These are phyloP conservation scores for Penicillium lividum DNA, from an alignment of 495 filamentous ascomycete genomes.

Conservation along the genomic window DNA sequence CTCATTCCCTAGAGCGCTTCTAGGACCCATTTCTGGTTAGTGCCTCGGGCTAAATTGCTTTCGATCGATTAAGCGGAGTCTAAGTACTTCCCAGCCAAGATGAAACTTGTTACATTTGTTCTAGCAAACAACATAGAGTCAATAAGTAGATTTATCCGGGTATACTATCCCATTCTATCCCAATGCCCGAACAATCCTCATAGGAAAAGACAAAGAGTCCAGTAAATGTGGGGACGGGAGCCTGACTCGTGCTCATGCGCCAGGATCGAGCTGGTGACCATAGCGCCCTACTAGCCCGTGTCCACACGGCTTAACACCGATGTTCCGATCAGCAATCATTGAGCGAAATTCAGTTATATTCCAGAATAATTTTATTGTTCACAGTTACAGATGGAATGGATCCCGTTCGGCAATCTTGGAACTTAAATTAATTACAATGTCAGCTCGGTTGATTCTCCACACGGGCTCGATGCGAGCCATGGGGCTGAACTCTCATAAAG, in stretches of 20 bases:
- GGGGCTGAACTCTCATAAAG: neutral
- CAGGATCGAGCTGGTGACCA: neutral
- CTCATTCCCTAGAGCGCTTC: neutral
- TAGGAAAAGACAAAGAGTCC: neutral
- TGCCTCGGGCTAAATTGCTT: neutral
- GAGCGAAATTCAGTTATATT: no score
- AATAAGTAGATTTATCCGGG: no score
- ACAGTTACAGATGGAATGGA: neutral
- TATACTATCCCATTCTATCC: no score
- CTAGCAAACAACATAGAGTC: no score
- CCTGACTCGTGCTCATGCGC: neutral
- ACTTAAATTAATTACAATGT: neutral
- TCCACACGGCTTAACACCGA: no score
- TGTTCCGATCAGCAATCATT: no score
- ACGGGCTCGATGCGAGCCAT: neutral
- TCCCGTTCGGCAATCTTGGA: neutral
- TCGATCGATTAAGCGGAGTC: neutral
- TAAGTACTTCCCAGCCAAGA: no score
- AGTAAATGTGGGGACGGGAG: neutral
- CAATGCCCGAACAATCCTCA: neutral
- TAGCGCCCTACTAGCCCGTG: neutral
- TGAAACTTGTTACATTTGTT: no score
- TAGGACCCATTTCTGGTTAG: neutral
- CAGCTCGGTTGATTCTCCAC: neutral
- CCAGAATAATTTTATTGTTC: no score